These are phyloP conservation scores for Pascua guehoae DNA, from an alignment of 1,284 basidiomycete species.

Conservation along the genomic window DNA sequence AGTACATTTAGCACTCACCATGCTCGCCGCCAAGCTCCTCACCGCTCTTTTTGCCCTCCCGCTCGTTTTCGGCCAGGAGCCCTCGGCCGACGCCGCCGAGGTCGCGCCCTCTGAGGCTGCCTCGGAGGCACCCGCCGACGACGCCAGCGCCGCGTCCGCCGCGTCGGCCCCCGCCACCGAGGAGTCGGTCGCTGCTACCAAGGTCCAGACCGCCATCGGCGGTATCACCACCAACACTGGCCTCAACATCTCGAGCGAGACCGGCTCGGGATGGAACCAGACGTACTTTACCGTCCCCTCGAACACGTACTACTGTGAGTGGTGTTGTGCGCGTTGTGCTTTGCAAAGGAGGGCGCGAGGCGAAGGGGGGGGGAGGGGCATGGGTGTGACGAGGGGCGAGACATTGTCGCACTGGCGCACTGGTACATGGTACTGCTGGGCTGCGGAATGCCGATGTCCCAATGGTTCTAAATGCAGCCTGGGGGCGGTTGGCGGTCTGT, in stretches of 20 bases:
- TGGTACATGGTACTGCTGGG: neutral
- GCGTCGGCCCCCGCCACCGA: slow-evolving; percentile 1
- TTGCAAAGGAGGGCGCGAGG: neutral
- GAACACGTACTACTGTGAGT: slow-evolving; percentile 6
- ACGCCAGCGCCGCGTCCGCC: slow-evolving; percentile 7
- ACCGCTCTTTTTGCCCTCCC: slow-evolving; percentile 14
- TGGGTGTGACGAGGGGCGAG: neutral
- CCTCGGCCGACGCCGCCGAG: slow-evolving; percentile 2
- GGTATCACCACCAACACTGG: slow-evolving; percentile 12
- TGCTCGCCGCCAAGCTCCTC: slow-evolving; percentile 12
- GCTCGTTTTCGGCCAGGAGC: slow-evolving; percentile 10
- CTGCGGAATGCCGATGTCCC: too few species aligned
- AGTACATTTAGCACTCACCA: too few species aligned
- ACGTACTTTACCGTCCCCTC: slow-evolving; percentile 24
- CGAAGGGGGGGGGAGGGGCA: neutral
- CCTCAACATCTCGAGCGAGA: slow-evolving; percentile 5
- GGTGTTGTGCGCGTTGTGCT: too few species aligned
- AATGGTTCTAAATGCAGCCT: too few species aligned
- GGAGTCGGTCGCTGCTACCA: slow-evolving; percentile 8
- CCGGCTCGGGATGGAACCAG: slow-evolving; percentile 17
- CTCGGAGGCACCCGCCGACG: slow-evolving; percentile 5
- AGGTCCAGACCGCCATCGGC: slow-evolving; percentile 2
- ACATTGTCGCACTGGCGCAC: neutral
- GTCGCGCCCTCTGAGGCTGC: slow-evolving; percentile 8
- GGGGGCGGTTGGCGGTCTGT: too few species aligned